Evolutionary conservation across 192 early-diverging fungal species (phyloP).

Genomic region (Phlyctochytrium planicorne): DNA sequence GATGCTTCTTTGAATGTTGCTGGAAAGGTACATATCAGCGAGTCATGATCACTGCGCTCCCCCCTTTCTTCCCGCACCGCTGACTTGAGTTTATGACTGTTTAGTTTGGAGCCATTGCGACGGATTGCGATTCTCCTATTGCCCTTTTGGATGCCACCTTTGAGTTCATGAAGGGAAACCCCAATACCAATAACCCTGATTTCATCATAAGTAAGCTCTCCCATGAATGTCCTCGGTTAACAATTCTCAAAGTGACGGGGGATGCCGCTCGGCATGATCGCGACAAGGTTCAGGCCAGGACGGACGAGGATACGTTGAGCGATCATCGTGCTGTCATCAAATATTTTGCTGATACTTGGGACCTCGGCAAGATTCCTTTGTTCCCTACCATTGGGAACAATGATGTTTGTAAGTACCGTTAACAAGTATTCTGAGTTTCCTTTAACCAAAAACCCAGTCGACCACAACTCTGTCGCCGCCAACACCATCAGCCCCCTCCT

Average conservation of each 20-base stretch:
- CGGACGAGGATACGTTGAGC: neutral
- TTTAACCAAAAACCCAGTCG: no score
- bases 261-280: conserved; percentile 40
- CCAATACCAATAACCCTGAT: conserved; percentile 14
- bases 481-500: conserved; percentile 20
- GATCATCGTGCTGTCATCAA: conserved; percentile 21
- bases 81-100: neutral
- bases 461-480: no score
- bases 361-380: conserved; percentile 14
- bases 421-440: no score
- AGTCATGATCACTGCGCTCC: no score
- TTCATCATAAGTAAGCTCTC: conserved; percentile 37
- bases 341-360: conserved; percentile 13
- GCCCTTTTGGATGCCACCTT: conserved; percentile 30
- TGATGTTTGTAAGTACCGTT: no score
- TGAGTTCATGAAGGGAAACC: conserved; percentile 20
- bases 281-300: conserved; percentile 13
- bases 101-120: conserved; percentile 21
- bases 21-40: conserved; percentile 17
- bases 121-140: conserved; percentile 26
- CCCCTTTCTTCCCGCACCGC: neutral
- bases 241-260: no score
- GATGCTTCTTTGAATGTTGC: conserved; percentile 13
- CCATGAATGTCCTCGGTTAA: no score
- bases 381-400: conserved; percentile 35